Percentiles rank a stretch among this genome's conserved stretches.
phyloP scores from a whole-genome alignment of 2,329 filamentous ascomycete genomes.

The Pseudogymnoascus destructans region DNA sequence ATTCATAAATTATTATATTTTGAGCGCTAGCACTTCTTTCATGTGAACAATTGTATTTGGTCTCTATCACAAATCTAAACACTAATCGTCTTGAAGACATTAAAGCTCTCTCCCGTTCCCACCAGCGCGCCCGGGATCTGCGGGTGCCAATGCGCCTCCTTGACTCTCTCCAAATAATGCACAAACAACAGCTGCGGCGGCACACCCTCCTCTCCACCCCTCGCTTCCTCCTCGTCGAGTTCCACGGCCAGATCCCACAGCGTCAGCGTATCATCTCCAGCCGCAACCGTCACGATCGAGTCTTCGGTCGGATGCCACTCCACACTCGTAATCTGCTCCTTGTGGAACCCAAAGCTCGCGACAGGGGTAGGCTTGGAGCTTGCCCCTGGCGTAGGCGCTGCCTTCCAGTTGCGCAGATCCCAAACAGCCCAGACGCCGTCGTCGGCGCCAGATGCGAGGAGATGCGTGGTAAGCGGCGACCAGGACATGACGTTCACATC shows the following conservation, averaged over 20 bases:
- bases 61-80: conserved; percentile 36
- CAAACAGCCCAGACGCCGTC: conserved; percentile 92
- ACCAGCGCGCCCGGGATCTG: conserved; percentile 86
- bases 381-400: conserved; percentile 35
- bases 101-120: conserved; percentile 82
- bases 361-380: conserved; percentile 57
- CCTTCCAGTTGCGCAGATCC: conserved; percentile 94
- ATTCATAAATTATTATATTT: not conserved
- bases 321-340: conserved; percentile 87
- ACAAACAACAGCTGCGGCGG: conserved; percentile 92
- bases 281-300: conserved; percentile 83
- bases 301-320: conserved; percentile 98
- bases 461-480: conserved; percentile 76
- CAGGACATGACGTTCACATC: conserved; percentile 97
- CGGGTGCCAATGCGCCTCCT: conserved; percentile 94
- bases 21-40: not conserved
- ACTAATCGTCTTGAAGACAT: conserved; percentile 72
- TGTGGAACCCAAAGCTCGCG: conserved; percentile 91
- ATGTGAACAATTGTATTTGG: not conserved
- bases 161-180: conserved; percentile 88
- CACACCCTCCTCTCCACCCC: conserved; percentile 72
- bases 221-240: conserved; percentile 90
- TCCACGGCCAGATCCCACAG: conserved; percentile 96
- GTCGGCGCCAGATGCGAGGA: conserved; percentile 85
- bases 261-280: conserved; percentile 86